Percentiles rank a stretch among this genome's conserved stretches.
phyloP scores from a whole-genome alignment of 345 rosid species.

The Eucalyptus albens region DNA sequence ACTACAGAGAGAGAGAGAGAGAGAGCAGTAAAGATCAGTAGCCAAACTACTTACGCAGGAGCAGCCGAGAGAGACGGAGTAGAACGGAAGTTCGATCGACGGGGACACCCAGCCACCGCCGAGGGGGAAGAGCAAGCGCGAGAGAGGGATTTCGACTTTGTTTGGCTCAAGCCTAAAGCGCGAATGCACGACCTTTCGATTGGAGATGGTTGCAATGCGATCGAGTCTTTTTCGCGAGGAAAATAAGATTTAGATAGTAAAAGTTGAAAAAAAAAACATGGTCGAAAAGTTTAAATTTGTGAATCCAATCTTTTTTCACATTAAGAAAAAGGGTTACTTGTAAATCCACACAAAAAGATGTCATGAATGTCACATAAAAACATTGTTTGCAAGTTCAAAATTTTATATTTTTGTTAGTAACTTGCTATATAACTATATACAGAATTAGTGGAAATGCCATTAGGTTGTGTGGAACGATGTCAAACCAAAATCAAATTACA shows the following conservation, averaged over 20 bases:
- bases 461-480: fast-evolving
- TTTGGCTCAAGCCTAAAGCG: neutral
- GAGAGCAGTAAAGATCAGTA: neutral
- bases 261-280: neutral
- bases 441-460: fast-evolving
- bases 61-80: neutral
- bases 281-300: neutral
- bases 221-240: neutral
- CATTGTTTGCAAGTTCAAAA: neutral
- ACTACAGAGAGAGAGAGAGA: neutral
- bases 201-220: neutral
- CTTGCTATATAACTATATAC: neutral
- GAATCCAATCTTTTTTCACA: neutral
- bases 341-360: neutral
- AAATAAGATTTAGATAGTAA: neutral
- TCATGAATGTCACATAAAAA: neutral
- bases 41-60: neutral
- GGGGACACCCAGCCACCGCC: neutral
- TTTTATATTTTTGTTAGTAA: neutral
- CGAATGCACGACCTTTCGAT: neutral
- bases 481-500: neutral
- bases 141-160: neutral
- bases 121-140: neutral
- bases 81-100: neutral
- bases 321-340: neutral